Base-by-base conservation (phyloP, 106 monocot species). In the Agapanthus africanus region DNA sequence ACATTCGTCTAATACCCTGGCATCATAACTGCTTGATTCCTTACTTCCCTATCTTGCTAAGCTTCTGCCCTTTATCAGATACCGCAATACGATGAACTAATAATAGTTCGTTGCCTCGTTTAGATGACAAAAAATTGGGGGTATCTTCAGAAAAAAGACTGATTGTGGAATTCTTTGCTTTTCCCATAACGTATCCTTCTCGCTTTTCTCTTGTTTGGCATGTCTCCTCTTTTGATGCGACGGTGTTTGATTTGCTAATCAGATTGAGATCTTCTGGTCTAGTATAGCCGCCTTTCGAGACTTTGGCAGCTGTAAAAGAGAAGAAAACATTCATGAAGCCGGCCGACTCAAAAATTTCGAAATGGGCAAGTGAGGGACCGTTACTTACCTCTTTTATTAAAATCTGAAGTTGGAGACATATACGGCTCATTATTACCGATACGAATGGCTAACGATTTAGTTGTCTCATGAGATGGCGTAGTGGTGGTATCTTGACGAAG, bases 341-440 rank as follows among this genome's bases (percentile, higher is more conserved):
- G 42, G 40, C n/a, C n/a, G n/a, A n/a, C n/a, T 15, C 26, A 54
- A 54, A 40, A 40, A 23, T 61, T 27, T 9, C 25, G 19, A 35
- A 41, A 59, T 7, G 37, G 5, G 38, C 42, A 16, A 70, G 8
- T 13, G 34, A 50, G n/a, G 68, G 38, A 63, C 0, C 4, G 1
- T 3, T 10, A 35, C 73, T 63, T 72, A 74, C 78, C 76, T 79
- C 67, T 63, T 63, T 72, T 74, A 0, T n/a, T 62, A 35, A 33
- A 26, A 11, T 72, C 27, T 10, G 32, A 25, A 4, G 14, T 47
- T 21, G 51, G 30, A 27, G 52, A 69, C 27, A 50, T 64, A 28
- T 68, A n/a, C 34, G 8, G 22, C 26, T 70, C 54, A 57, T 27
- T 46, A 67, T 13, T 32, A 38, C 35, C 71, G 5, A 49, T 18